These are phyloP conservation scores for Oidiodendron maius DNA, from an alignment of 495 filamentous ascomycete species.

Conservation along the genomic window DNA sequence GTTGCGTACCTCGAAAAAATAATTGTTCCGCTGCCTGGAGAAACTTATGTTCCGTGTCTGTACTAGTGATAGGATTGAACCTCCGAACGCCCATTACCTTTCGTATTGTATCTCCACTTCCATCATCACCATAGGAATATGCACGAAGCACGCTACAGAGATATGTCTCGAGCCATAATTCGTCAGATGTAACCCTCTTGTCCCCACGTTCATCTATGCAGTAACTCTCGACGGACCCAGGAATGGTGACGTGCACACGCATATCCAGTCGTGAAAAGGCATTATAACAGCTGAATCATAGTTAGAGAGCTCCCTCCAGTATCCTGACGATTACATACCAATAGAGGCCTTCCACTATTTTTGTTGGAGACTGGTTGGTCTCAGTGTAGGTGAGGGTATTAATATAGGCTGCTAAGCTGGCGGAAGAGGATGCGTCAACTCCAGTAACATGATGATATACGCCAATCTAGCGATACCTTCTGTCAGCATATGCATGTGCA, in stretches of 20 bases:
- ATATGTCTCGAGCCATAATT: slow-evolving; percentile 95
- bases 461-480: slow-evolving; percentile 54
- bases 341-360: slow-evolving; percentile 89
- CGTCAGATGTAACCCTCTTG: slow-evolving; percentile 84
- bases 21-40: slow-evolving; percentile 89
- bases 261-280: slow-evolving; percentile 97
- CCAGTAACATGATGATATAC: slow-evolving; percentile 98
- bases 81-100: slow-evolving; percentile 90
- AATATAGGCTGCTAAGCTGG: slow-evolving; percentile 94
- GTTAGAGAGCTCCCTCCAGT: slow-evolving; percentile 3
- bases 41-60: slow-evolving; percentile 94
- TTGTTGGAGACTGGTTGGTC: slow-evolving; percentile 69
- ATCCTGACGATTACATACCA: slow-evolving; percentile 49
- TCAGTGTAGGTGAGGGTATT: slow-evolving; percentile 91
- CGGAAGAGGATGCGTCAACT: slow-evolving; percentile 94
- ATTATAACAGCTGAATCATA: slow-evolving; percentile 81
- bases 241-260: slow-evolving; percentile 95
- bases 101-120: slow-evolving; percentile 81
- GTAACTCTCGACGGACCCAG: slow-evolving; percentile 90
- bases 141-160: slow-evolving; percentile 88
- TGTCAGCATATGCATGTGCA: not conserved
- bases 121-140: slow-evolving; percentile 94
- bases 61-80: slow-evolving; percentile 96
- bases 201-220: slow-evolving; percentile 95
- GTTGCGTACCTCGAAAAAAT: slow-evolving; percentile 76